Evolutionary conservation across 129 eudicot genomes (phyloP).

Genomic region (Chrysanthemum lavandulifolium): DNA sequence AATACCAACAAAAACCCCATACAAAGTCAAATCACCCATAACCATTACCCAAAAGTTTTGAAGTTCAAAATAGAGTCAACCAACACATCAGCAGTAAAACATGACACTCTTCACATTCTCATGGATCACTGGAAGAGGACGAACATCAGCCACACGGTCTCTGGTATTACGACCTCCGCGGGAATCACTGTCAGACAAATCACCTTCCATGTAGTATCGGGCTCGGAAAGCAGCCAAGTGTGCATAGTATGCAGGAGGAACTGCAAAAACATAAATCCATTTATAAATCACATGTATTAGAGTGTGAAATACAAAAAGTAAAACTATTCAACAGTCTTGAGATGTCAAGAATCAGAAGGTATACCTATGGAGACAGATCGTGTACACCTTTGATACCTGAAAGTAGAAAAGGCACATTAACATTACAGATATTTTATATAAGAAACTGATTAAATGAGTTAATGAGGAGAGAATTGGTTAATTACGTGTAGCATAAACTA

Average conservation of each 20-base stretch:
- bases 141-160: too few species aligned
- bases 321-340: too few species aligned
- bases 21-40: too few species aligned
- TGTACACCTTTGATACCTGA: constrained; percentile 84
- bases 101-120: too few species aligned
- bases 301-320: background rate
- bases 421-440: background rate
- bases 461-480: background rate
- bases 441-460: background rate
- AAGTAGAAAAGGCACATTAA: background rate
- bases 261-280: constrained; percentile 32
- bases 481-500: constrained; percentile 72
- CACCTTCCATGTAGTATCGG: too few species aligned
- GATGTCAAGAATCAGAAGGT: background rate
- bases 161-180: too few species aligned
- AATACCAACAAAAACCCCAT: too few species aligned
- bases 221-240: constrained; percentile 23
- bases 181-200: too few species aligned
- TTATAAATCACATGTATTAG: background rate
- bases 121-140: too few species aligned
- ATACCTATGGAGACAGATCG: constrained; percentile 83
- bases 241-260: constrained; percentile 91
- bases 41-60: too few species aligned
- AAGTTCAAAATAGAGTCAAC: too few species aligned
- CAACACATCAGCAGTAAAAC: too few species aligned